Percentiles rank a stretch among this genome's conserved stretches.
Evolutionary conservation across 345 rosid species (phyloP).

Genomic region (Eucalyptus virginea): DNA sequence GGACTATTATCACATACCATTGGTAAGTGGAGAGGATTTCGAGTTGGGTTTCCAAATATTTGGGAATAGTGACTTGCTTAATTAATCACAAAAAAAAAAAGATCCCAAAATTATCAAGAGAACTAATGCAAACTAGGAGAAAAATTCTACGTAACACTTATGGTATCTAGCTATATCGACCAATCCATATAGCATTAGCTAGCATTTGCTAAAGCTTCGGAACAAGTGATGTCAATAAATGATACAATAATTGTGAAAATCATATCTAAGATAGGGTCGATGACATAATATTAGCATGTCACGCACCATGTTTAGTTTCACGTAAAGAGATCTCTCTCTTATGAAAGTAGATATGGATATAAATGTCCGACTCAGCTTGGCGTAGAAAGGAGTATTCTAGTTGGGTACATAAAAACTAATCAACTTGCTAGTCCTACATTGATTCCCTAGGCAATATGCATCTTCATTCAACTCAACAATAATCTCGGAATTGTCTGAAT

Average conservation of each 20-base stretch:
- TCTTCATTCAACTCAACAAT: neutral
- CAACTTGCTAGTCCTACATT: neutral
- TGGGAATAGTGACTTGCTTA: neutral
- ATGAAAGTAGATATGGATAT: neutral
- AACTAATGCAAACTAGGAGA: neutral
- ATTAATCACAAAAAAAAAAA: neutral
- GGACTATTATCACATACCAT: neutral
- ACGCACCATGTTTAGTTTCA: neutral
- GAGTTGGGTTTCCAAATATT: neutral
- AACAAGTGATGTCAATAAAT: neutral
- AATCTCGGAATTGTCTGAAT: neutral
- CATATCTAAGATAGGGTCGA: neutral
- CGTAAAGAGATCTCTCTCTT: neutral
- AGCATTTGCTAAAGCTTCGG: neutral
- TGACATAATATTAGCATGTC: neutral
- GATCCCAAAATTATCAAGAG: neutral
- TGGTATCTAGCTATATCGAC: neutral
- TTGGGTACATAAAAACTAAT: neutral
- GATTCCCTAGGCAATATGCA: neutral
- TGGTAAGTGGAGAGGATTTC: neutral
- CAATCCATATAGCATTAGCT: neutral
- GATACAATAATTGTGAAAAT: neutral
- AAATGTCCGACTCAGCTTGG: neutral
- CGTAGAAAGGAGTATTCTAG: neutral
- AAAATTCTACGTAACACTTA: neutral